phyloP scores from a whole-genome alignment of 257 asterid species.

The Hygrophila difformis region DNA sequence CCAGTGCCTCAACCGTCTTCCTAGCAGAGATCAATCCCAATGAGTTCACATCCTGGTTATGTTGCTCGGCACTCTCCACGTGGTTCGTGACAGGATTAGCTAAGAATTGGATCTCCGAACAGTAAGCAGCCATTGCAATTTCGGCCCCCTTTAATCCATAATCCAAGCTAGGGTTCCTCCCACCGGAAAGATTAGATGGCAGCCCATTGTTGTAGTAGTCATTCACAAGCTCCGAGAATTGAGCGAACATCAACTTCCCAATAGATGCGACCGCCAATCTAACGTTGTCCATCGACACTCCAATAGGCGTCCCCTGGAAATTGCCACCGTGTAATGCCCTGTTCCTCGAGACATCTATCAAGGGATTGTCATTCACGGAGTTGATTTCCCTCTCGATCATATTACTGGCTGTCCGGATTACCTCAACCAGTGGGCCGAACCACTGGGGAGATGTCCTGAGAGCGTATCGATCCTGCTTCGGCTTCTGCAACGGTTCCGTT shows the following conservation, averaged over 20 bases:
- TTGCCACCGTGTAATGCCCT: constrained; percentile 4
- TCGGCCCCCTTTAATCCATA: not conserved
- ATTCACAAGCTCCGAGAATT: constrained; percentile 6
- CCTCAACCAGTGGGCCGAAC: constrained; percentile 2
- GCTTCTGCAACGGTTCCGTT: constrained; percentile 11
- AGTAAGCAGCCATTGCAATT: constrained; percentile 8
- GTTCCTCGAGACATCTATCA: constrained; percentile 5
- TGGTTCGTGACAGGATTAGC: constrained; percentile 1
- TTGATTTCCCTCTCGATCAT: constrained; percentile 3
- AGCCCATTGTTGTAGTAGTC: constrained; percentile 13
- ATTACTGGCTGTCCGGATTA: not conserved
- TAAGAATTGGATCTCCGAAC: constrained; percentile 1
- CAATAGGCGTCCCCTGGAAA: constrained; percentile 11
- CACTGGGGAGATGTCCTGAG: constrained; percentile 6
- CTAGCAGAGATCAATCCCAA: not conserved
- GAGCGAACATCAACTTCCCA: constrained; percentile 11
- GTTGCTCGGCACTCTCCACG: constrained; percentile 5
- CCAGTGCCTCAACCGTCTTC: constrained; percentile 4
- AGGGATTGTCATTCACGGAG: constrained; percentile 6
- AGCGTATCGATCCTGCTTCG: constrained; percentile 6
- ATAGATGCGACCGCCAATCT: constrained; percentile 8
- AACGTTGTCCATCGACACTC: constrained; percentile 9
- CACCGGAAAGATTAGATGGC: constrained; percentile 3
- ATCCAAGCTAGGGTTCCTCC: constrained; percentile 2
- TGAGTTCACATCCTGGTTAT: constrained; percentile 4